These are phyloP conservation scores for Medicago arabica DNA, from an alignment of 306 rosid species.

Conservation along the genomic window DNA sequence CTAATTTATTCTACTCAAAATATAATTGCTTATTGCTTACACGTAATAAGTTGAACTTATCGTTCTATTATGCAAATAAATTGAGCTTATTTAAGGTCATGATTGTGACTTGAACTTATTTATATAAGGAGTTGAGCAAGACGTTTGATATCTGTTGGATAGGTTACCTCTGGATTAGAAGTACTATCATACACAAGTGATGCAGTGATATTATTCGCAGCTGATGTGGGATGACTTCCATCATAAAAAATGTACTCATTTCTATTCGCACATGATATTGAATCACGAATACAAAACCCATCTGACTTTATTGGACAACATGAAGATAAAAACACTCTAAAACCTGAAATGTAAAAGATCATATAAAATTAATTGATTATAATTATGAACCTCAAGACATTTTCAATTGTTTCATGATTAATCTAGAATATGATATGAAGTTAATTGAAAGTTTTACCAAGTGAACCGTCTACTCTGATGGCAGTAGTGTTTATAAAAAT, in stretches of 20 bases:
- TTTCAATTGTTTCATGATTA: too few relatives aligned
- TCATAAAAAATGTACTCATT: slow-evolving; percentile 48
- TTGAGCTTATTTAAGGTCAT: too few relatives aligned
- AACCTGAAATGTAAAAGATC: slow-evolving; percentile 40
- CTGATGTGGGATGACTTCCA: slow-evolving; percentile 41
- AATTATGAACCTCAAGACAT: neutral
- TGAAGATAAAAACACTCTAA: neutral
- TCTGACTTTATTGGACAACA: slow-evolving; percentile 36
- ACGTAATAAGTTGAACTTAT: too few relatives aligned
- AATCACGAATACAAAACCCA: slow-evolving; percentile 41
- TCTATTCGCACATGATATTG: slow-evolving; percentile 47
- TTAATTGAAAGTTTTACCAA: too few relatives aligned
- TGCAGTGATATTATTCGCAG: slow-evolving; percentile 31
- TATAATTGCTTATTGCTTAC: neutral
- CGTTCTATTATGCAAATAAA: too few relatives aligned
- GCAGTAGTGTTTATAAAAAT: too few relatives aligned
- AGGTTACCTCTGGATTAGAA: neutral
- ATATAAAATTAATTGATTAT: neutral
- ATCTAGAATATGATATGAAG: too few relatives aligned
- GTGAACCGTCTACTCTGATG: too few relatives aligned
- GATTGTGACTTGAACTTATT: neutral
- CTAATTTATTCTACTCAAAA: neutral
- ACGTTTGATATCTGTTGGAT: neutral
- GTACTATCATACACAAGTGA: neutral
- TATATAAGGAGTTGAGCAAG: neutral